Evolutionary conservation across 192 early-diverging fungal species (phyloP).

Genomic region (Entomortierella lignicola): DNA sequence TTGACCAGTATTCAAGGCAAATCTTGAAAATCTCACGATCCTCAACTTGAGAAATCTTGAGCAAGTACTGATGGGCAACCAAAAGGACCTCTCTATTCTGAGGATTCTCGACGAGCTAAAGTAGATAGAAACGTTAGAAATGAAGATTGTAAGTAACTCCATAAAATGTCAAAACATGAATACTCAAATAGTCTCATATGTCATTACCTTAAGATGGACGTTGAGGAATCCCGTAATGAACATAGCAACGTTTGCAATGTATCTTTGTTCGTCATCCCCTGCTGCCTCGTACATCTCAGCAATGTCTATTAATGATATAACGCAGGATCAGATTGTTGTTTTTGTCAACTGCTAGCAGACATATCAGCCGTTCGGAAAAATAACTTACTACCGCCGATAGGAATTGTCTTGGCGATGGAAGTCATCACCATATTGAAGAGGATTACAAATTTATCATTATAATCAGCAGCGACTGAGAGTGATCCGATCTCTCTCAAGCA

Average conservation of each 20-base stretch:
- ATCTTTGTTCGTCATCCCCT: conserved; percentile 91
- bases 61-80: conserved; percentile 89
- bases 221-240: conserved; percentile 91
- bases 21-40: conserved; percentile 99
- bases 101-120: conserved; percentile 67
- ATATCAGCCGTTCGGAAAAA: neutral
- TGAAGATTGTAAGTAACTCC: no score
- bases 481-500: conserved; percentile 98
- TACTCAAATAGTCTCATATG: neutral
- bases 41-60: conserved; percentile 90
- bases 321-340: no score
- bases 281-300: conserved; percentile 84
- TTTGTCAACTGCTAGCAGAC: no score
- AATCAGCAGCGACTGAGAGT: conserved; percentile 82
- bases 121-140: neutral
- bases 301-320: conserved; percentile 67
- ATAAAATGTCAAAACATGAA: neutral
- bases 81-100: conserved; percentile 67
- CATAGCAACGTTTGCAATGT: conserved; percentile 95
- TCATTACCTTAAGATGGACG: conserved; percentile 82
- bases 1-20: conserved; percentile 97
- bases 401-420: conserved; percentile 75
- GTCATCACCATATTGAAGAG: conserved; percentile 88
- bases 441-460: conserved; percentile 87
- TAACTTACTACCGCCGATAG: conserved; percentile 70